Base-by-base conservation (phyloP, 169 alveolate genomes). In the Neospora caninum region DNA sequence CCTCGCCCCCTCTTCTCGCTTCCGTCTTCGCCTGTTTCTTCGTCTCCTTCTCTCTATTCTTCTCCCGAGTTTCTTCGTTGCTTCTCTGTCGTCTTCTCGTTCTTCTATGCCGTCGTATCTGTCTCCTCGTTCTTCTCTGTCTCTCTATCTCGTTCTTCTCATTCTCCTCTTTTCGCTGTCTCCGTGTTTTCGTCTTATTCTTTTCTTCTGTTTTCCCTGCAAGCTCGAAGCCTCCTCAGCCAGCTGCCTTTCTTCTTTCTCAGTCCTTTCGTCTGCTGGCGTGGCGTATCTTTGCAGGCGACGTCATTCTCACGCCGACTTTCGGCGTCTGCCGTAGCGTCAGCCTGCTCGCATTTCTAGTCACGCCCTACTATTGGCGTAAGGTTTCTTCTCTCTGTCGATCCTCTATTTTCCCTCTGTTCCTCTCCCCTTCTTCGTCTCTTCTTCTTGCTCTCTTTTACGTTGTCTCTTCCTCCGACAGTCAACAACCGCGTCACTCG, bases 351-450 rank as follows among this genome's bases (percentile, higher is more conserved):
- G 93, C 93, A 0, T 93, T 93, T 80, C 82, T 86, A 78, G 93
- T 88, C 39, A 88, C 84, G 49, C 93, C 93, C 93, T 93, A 88
- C 93, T 93, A 27, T 88, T 93, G 95, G 93, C 91, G 95, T 92
- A 92, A 6, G 94, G 9, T 38, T 1, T 49, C 7, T 29, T 4
- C 86, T 41, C 49, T 49, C 13, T 13, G 58, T 49, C 22, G 58
- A 49, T 49, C 58, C 58, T 7, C n/a, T n/a, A 13, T 4, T 13
- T 4, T 49, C 58, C 58, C 58, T 49, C 58, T 13, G 4, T 13
- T 49, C 80, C 38, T n/a, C 80, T 69, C 34, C 18, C 18, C 29
- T n/a, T n/a, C 38, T 20, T 69, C 18, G n/a, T 69, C 18, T 69
- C 29, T n/a, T n/a, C 38, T 20, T 69, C 18, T 25, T 69, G 80